Evolutionary conservation across 257 asterid genomes (phyloP), one percentile per base, ranked within the genome.

Genomic region (Galeopsis tetrahit): DNA sequence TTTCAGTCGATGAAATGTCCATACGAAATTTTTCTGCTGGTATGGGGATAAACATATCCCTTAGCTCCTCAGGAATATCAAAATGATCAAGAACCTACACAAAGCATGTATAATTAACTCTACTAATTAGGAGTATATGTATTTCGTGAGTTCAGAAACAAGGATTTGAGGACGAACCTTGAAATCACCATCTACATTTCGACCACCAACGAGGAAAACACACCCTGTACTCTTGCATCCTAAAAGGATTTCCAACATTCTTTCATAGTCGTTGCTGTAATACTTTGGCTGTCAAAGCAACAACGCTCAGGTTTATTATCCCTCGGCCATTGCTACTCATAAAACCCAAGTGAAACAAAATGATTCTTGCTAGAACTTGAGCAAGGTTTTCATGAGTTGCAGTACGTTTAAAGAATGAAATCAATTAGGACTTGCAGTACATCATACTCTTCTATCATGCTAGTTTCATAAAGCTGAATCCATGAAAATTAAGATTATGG

Each of bases 1-100:
- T 81, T 77, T 94, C 97, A 7, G 97, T 82, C 8, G 99, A 94
- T 15, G 99, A 94, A 69, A 94, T 89, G 74, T 91, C 97, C 91
- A 85, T 56, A 9, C 93, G 86, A 59, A 94, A 94, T 49, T 71
- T 80, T 56, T 94, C 93, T 0, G 77, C 77, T 8, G 97, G 97
- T 75, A 94, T 91, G 28, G 97, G 78, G 66, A 89, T 79, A 71
- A 91, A 91, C 90, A 94, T 77, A 69, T 86, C 95, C 69, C 79
- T 78, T 6, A 94, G 83, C 83, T 89, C 93, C 84, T 63, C 77
- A 4, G 97, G 97, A 68, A 91, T 84, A 73, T 86, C 85, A 17
- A 88, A 84, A 77, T 94, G 97, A 33, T 89, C 95, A 58, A 94
- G 90, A 79, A 94, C 96, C 98, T 94, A 77, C 32, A 74, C 15